Evolutionary conservation across 2,329 filamentous ascomycete species (phyloP).

Genomic region (Ophiobolus disseminans): DNA sequence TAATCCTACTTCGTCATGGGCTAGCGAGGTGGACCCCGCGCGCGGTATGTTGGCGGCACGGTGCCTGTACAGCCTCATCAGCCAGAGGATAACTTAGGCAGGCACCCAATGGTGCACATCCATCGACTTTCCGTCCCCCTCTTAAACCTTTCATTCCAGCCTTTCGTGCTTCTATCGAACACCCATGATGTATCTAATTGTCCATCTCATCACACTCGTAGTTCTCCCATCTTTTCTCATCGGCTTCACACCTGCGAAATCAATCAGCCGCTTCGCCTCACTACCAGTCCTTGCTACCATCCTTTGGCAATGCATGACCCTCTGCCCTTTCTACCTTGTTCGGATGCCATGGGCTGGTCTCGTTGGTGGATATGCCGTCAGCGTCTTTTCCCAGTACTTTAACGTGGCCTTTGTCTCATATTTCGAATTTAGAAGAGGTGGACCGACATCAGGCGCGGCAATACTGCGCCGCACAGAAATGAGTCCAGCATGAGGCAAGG

Average conservation of each 20-base stretch:
- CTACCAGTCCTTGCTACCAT: conserved; percentile 1
- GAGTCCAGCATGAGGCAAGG: not conserved
- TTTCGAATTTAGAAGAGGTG: conserved; percentile 10
- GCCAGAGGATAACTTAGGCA: too few relatives aligned
- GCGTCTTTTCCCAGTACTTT: conserved; percentile 13
- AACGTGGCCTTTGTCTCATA: conserved; percentile 15
- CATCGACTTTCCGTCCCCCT: too few relatives aligned
- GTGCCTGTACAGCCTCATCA: too few relatives aligned
- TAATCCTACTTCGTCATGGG: too few relatives aligned
- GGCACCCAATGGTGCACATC: too few relatives aligned
- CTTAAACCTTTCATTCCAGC: too few relatives aligned
- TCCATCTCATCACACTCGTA: conserved; percentile 11
- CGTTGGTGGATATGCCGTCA: conserved; percentile 12
- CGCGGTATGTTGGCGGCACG: too few relatives aligned
- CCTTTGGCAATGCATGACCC: conserved; percentile 7
- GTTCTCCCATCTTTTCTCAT: conserved; percentile 5
- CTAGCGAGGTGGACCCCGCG: too few relatives aligned
- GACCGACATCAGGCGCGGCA: not conserved
- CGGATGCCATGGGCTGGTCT: conserved; percentile 16
- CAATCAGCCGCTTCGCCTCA: not conserved
- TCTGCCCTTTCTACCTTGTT: conserved; percentile 11
- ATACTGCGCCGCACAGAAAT: not conserved
- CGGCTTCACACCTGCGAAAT: conserved; percentile 9
- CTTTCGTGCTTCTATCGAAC: too few relatives aligned
- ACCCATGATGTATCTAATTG: conserved; percentile 15